These are phyloP conservation scores for Porodaedalea pini DNA, from an alignment of 1,284 basidiomycete species.

Conservation along the genomic window DNA sequence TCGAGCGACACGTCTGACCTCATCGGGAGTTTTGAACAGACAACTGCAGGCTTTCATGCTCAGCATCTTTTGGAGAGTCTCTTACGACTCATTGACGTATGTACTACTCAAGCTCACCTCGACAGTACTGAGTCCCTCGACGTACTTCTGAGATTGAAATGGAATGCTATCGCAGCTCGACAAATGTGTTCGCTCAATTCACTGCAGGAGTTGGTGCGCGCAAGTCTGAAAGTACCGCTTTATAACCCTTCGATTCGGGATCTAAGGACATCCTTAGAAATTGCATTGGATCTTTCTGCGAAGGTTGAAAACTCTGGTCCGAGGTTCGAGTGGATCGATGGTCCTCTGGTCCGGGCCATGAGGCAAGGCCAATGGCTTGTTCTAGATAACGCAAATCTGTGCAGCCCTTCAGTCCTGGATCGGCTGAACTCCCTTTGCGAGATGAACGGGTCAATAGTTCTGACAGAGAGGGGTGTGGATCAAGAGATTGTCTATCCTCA, in stretches of 20 bases:
- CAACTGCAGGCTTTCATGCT: conserved; percentile 47
- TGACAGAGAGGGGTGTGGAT: conserved; percentile 87
- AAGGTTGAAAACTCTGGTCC: conserved; percentile 34
- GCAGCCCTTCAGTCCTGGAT: conserved; percentile 94
- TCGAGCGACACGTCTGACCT: conserved; percentile 94
- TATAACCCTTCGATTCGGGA: not conserved
- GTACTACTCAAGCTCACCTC: conserved; percentile 20
- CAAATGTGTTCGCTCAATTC: not conserved
- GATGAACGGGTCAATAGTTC: conserved; percentile 71
- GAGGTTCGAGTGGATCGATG: conserved; percentile 94
- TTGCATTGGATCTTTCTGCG: not conserved
- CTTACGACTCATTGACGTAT: conserved; percentile 37
- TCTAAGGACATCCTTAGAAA: not conserved
- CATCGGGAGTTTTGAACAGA: conserved; percentile 94
- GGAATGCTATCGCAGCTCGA: not conserved
- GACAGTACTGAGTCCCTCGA: not conserved
- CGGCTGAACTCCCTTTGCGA: conserved; percentile 97
- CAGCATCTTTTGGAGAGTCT: conserved; percentile 38
- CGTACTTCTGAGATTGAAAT: not conserved
- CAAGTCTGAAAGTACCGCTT: not conserved
- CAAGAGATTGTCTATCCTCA: conserved; percentile 82
- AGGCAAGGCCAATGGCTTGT: conserved; percentile 88
- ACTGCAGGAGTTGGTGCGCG: not conserved
- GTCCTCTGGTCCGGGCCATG: conserved; percentile 88
- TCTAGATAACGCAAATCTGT: conserved; percentile 92